Base-by-base conservation (phyloP, 768 basidiomycete species). In the Tephrocybe sp. region DNA sequence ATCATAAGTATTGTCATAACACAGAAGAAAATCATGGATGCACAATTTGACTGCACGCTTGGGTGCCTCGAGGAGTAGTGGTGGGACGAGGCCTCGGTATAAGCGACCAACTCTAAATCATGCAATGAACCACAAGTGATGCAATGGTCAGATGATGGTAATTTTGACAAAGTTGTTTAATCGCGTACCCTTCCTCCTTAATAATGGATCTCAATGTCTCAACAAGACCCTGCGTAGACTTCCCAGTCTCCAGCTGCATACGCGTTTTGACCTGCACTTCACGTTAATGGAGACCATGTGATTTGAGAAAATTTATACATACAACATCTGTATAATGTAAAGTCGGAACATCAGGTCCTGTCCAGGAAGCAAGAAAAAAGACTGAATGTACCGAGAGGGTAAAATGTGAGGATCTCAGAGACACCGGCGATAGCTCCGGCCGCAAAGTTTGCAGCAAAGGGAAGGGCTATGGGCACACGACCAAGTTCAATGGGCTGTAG, bases 11-110 rank as follows among this genome's bases (percentile, higher is more conserved):
- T 39, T 17, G 38, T 32, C n/a, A 31, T 16, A n/a, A 34, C 22
- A 8, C 32, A 44, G 19, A 48, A 19, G 36, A 23, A 31, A 32
- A 42, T 17, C 13, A 14, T 19, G 30, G 17, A 72, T 83, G 55
- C 57, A 89, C 88, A 90, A 91, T 79, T 98, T 99, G 42, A 94
- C 90, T 13, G 97, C 97, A 70, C 97, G 86, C 73, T 99, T 99
- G 1, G 97, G 97, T 13, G 97, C 97, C 70, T 99, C 97, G 39
- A 99, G 74, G 62, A 98, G 80, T 9, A 99, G 70, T 14, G 97
- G 97, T 9, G 97, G 93, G n/a, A 94, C 86, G 52, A 99, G 84
- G 59, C 96, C 97, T 74, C 95, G 80, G 72, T 99, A 99, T 49
- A 99, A 72, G 39, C 92, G 80, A 41, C 90, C 88, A 47, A 74